Percentiles rank a stretch among this genome's conserved stretches.
phyloP scores from a whole-genome alignment of 1,284 basidiomycete species.

The Somion occarium region DNA sequence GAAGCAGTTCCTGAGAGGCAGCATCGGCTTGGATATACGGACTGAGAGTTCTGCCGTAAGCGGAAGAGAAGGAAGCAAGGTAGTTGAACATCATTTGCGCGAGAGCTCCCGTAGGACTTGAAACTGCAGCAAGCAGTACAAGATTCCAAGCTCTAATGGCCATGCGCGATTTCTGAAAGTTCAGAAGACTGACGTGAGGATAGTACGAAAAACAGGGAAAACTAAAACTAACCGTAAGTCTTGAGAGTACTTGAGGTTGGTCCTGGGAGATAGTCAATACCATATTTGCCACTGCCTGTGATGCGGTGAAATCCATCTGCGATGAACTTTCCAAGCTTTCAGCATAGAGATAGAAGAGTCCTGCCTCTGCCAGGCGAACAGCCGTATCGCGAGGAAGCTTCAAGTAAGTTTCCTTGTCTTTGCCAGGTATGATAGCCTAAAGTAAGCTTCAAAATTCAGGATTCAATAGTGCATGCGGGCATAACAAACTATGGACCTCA shows the following conservation, averaged over 20 bases:
- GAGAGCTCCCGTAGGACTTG: constrained; percentile 35
- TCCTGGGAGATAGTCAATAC: constrained; percentile 42
- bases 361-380: constrained; percentile 43
- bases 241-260: constrained; percentile 14
- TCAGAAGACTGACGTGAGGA: neutral
- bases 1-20: constrained; percentile 33
- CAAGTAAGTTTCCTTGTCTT: constrained; percentile 12
- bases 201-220: neutral
- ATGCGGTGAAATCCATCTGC: constrained; percentile 49
- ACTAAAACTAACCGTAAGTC: constrained; percentile 18
- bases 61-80: constrained; percentile 42
- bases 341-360: constrained; percentile 47
- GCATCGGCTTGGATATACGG: constrained; percentile 19
- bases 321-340: constrained; percentile 40
- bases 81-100: constrained; percentile 42
- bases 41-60: constrained; percentile 41
- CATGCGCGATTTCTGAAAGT: constrained; percentile 35
- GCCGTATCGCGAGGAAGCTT: constrained; percentile 20
- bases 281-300: constrained; percentile 47
- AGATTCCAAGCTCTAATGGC: constrained; percentile 61
- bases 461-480: neutral
- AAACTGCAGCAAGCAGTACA: constrained; percentile 47
- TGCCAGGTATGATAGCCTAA: constrained; percentile 19
- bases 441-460: constrained; percentile 13
- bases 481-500: constrained; percentile 33